Base-by-base conservation (phyloP, 2,329 filamentous ascomycete species). In the Aspergillus quadricinctus region DNA sequence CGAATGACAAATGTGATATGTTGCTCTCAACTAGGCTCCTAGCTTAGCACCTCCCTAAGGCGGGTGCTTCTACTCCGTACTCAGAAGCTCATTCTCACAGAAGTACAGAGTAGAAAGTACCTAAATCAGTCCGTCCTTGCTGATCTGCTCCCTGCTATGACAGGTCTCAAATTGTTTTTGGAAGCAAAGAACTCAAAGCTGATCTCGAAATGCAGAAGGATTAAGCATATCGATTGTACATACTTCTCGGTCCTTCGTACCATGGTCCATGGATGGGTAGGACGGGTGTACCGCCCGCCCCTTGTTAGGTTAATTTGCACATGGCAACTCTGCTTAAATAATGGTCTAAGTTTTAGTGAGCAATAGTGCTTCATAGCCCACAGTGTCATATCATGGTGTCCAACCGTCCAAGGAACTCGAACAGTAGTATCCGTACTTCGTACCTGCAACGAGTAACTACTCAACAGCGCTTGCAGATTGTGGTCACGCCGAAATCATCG, bases 171-270 rank as follows among this genome's bases (percentile, higher is more conserved):
- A 21, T 11, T 45, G 41, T 45, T 23, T 8, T 23, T 45, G 8
- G 21, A 45, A 45, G 21, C 41, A 23, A 31, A 37, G 7, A 23
- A 8, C 21, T 48, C 28, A 48, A 41, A 29, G 17, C 48, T 48
- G 52, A 31, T 27, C 48, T 40, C 25, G 27, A 19, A 35, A 46
- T 53, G 46, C 54, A 46, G 46, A 35, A 37, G 21, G 17, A 53
- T 56, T 49, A 54, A 55, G 52, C 53, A 55, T 55, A 54, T 52
- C 52, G 21, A 35, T 35, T 35, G 31, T 40, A n/a, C 28, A 31
- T 10, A 11, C 11, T 25, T 6, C 10, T 35, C 11, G 6, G 27
- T 21, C 31, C 46, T 49, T 25, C n/a, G 19, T 48, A 35, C n/a
- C 31, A 54, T 54, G 52, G 49, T 49, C 52, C 6, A 28, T 23